Percentiles rank a stretch among this genome's conserved stretches.
phyloP scores from a whole-genome alignment of 306 rosid species.

The Inga laurina region DNA sequence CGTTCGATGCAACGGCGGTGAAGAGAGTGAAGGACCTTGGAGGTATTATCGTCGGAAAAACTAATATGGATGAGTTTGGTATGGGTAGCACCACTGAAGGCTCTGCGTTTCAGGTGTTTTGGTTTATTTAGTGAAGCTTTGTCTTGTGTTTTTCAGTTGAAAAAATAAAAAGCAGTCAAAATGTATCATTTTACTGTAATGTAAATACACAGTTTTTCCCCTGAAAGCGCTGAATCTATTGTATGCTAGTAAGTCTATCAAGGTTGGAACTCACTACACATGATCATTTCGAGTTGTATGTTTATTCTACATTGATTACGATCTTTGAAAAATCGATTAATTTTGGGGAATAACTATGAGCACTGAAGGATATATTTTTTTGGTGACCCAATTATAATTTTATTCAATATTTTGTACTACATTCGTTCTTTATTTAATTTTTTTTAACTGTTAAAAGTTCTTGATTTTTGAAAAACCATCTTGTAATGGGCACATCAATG shows the following conservation, averaged over 20 bases:
- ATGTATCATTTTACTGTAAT: not conserved
- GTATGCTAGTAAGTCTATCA: not conserved
- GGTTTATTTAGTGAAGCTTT: not conserved
- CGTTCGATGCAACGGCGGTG: slow-evolving; percentile 90
- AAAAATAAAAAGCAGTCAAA: not conserved
- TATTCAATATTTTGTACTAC: not conserved
- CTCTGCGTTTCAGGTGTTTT: slow-evolving; percentile 86
- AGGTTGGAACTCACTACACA: not conserved
- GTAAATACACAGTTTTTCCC: not conserved
- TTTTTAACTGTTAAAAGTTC: not conserved
- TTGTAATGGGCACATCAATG: not conserved
- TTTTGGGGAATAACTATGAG: not conserved
- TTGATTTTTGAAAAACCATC: not conserved
- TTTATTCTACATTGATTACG: not conserved
- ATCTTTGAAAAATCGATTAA: not conserved
- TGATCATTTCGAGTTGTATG: not conserved
- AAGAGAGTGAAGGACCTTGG: slow-evolving; percentile 72
- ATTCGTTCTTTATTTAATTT: not conserved
- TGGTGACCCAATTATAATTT: not conserved
- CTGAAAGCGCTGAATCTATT: not conserved
- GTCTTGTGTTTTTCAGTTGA: not conserved
- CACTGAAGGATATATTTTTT: not conserved
- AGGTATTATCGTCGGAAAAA: slow-evolving; percentile 87
- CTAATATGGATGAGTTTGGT: slow-evolving; percentile 96
- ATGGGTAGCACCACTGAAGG: slow-evolving; percentile 98